A percentile compares a stretch with the other conserved stretches of the same genome.
Evolutionary conservation across 352 stramenopile species (phyloP).

Genomic region (Elongisporangium senticosum): DNA sequence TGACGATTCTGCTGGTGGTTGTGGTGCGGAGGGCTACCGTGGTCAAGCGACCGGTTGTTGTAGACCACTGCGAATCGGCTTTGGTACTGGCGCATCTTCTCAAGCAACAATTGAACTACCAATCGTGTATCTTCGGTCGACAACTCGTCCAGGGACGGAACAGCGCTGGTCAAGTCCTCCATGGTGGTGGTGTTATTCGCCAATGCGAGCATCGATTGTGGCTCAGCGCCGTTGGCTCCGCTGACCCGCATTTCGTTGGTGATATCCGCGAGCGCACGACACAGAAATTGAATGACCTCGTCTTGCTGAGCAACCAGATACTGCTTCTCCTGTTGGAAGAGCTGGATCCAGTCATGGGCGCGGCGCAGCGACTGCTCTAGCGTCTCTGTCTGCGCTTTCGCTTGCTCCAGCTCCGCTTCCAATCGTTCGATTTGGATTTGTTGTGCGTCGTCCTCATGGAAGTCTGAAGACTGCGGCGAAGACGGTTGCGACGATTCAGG

Average conservation of each 20-base stretch:
- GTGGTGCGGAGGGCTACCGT: too few relatives aligned
- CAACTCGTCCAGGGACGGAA: conserved; percentile 46
- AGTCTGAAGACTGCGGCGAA: too few relatives aligned
- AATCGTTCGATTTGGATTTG: too few relatives aligned
- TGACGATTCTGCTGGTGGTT: too few relatives aligned
- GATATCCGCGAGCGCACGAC: conserved; percentile 30
- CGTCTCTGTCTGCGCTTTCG: conserved; percentile 8
- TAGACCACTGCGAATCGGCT: conserved; percentile 41
- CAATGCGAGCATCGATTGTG: conserved; percentile 7
- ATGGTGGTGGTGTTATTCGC: conserved; percentile 29
- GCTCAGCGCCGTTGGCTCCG: too few relatives aligned
- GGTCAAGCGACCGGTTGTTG: conserved; percentile 1
- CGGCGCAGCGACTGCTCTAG: conserved; percentile 26
- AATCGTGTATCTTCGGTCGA: conserved; percentile 31
- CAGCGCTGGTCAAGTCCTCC: conserved; percentile 22
- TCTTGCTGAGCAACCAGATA: conserved; percentile 57
- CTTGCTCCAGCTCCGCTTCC: conserved; percentile 1
- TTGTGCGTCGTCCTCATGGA: too few relatives aligned
- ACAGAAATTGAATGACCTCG: conserved; percentile 61
- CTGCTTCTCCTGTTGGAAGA: conserved; percentile 50
- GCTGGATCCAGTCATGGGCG: conserved; percentile 39
- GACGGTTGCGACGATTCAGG: too few relatives aligned
- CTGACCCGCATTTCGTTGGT: conserved; percentile 5
- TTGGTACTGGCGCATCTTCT: conserved; percentile 65
- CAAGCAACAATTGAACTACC: conserved; percentile 51